These are phyloP conservation scores for Chlamydomonas sphaeroides DNA, from an alignment of 139 green algal genomes.

Conservation along the genomic window DNA sequence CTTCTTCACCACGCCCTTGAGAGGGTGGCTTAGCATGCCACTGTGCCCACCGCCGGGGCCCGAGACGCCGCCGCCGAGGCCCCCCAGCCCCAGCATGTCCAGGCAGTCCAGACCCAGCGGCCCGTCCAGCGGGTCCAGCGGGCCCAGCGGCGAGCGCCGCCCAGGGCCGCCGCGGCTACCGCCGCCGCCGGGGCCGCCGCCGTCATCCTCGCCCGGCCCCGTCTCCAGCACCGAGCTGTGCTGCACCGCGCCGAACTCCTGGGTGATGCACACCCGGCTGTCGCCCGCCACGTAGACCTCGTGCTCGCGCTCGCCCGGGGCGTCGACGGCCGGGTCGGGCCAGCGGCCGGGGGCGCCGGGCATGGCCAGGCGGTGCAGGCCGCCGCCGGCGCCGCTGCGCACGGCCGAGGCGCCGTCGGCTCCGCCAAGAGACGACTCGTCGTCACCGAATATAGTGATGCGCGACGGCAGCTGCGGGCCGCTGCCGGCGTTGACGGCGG, in stretches of 20 bases:
- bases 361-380: slow-evolving; percentile 7
- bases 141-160: background rate
- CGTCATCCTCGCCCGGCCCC: background rate
- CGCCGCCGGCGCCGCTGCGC: background rate
- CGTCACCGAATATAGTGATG: slow-evolving; percentile 30
- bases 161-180: background rate
- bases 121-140: slow-evolving; percentile 3
- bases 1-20: slow-evolving; percentile 57
- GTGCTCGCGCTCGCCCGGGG: background rate
- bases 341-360: background rate
- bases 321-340: background rate
- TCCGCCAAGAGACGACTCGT: slow-evolving; percentile 1
- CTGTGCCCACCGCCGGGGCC: background rate
- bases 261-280: slow-evolving; percentile 41
- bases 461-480: slow-evolving; percentile 32
- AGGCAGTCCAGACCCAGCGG: background rate
- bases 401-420: background rate
- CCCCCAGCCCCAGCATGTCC: background rate
- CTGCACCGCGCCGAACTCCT: slow-evolving; percentile 43
- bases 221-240: background rate
- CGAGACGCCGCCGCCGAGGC: background rate
- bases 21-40: background rate
- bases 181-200: background rate
- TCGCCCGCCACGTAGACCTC: background rate
- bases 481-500: background rate